Percentiles rank a stretch among this genome's conserved stretches.
These are phyloP conservation scores for Rhipidocladum racemiflorum DNA, from an alignment of 176 grass and related monocot species.

Conservation along the genomic window DNA sequence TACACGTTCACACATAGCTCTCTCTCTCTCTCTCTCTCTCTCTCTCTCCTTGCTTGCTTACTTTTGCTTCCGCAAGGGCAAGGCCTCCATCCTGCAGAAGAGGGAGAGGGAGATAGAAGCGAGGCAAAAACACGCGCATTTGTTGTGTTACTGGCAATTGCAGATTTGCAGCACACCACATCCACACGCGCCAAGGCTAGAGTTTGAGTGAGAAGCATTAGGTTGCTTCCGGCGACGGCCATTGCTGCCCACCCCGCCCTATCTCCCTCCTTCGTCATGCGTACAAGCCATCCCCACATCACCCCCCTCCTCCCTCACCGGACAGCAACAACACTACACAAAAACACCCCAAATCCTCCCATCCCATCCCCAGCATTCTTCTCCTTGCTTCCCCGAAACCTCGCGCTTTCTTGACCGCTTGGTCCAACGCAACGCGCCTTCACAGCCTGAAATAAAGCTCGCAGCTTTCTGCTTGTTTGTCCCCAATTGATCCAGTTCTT, in stretches of 20 bases:
- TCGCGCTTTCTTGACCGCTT: constrained; percentile 32
- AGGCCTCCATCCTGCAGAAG: not conserved
- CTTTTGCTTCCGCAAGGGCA: not conserved
- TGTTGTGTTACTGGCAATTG: constrained; percentile 4
- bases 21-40: not conserved
- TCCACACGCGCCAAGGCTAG: constrained; percentile 9
- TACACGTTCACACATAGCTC: not conserved
- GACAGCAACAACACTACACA: constrained; percentile 41
- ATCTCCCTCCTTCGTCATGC: constrained; percentile 53
- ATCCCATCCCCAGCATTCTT: not conserved
- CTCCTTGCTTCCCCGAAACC: constrained; percentile 10
- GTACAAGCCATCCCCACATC: constrained; percentile 77
- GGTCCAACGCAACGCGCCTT: constrained; percentile 18
- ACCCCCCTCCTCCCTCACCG: not conserved
- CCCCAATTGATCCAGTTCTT: not conserved
- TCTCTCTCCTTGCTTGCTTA: not conserved
- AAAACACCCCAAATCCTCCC: constrained; percentile 26
- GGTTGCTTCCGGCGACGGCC: constrained; percentile 71
- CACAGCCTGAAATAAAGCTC: constrained; percentile 8
- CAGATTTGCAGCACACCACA: constrained; percentile 24
- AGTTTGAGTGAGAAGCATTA: constrained; percentile 59
- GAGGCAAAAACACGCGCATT: constrained; percentile 26
- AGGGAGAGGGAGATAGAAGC: not conserved
- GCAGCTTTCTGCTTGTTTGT: not conserved
- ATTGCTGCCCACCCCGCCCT: constrained; percentile 47